Evolutionary conservation across 192 early-diverging fungal genomes (phyloP).

Genomic region (Coemansia sp.): DNA sequence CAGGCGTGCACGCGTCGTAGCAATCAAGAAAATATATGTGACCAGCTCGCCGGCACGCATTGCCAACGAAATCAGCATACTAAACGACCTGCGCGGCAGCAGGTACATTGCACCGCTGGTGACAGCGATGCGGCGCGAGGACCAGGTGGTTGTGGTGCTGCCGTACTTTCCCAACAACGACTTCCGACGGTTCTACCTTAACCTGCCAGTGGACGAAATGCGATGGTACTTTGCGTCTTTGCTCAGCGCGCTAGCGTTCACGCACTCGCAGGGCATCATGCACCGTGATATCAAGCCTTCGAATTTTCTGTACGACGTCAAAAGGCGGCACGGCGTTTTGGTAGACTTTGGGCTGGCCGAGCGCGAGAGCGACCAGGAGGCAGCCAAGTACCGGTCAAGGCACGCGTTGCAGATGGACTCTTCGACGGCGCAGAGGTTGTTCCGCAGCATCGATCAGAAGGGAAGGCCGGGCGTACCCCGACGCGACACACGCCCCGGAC

Average conservation of each 20-base stretch:
- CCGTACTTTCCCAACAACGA: constrained; percentile 84
- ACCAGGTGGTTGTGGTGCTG: constrained; percentile 79
- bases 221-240: constrained; percentile 73
- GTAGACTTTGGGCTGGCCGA: constrained; percentile 95
- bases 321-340: constrained; percentile 70
- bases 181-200: constrained; percentile 69
- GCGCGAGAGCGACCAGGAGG: constrained; percentile 47
- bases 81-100: constrained; percentile 68
- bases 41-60: constrained; percentile 80
- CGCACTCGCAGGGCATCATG: constrained; percentile 71
- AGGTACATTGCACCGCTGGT: constrained; percentile 75
- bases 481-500: constrained; percentile 55
- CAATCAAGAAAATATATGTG: constrained; percentile 84
- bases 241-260: constrained; percentile 65
- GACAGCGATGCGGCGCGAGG: constrained; percentile 71
- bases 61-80: constrained; percentile 75
- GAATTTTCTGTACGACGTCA: constrained; percentile 86
- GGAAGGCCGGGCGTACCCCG: constrained; percentile 46
- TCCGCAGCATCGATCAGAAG: constrained; percentile 39
- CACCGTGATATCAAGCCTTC: constrained; percentile 94
- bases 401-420: constrained; percentile 47
- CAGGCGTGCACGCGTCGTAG: constrained; percentile 57
- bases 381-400: constrained; percentile 21
- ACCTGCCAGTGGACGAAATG: constrained; percentile 65
- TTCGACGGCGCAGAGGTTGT: constrained; percentile 37